Base-by-base conservation (phyloP, 106 monocot genomes). In the Dactylorhiza incarnata region DNA sequence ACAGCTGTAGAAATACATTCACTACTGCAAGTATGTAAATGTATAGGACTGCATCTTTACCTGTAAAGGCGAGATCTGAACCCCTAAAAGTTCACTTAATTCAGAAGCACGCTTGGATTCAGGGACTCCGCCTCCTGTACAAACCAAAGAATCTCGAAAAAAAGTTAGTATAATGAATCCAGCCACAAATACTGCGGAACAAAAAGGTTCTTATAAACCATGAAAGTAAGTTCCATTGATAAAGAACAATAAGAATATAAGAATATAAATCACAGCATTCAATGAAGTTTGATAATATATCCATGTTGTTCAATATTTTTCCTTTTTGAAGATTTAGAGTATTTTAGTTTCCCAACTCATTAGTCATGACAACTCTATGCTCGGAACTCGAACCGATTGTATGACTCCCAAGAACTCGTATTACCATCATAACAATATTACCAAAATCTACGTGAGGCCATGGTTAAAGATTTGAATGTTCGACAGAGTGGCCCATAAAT, bases 61-160 rank as follows among this genome's bases (percentile, higher is more conserved):
- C 96, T 96, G 96, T n/a, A 81, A 68, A 74, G 89, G 82, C 59
- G 87, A 96, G 48, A 96, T 82, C 9, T 87, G 74, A 45, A 96
- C 79, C 59, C 81, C 85, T 68, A 96, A 87, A 70, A 93, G 86
- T 61, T 77, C 78, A 73, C 91, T 93, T 76, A 97, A 81, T 65
- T 91, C 93, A 59, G 53, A 48, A 55, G 96, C 96, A 74, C 96
- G 78, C 75, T 84, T 89, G 45, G 91, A 86, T 83, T 97, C 93
- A 19, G 96, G 91, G 23, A 87, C 73, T 73, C 96, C 96, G 46
- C 96, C 96, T 67, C 93, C 96, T 97, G 76, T 68, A 56, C 25
- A 76, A 56, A 5, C 29, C 66, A 77, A 62, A 70, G 15, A 46
- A 76, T 68, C 19, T 46, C 10, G 52, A 66, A 43, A 46, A 12